These are phyloP conservation scores for Cucumis sativus DNA, from an alignment of 306 rosid species.

Conservation along the genomic window DNA sequence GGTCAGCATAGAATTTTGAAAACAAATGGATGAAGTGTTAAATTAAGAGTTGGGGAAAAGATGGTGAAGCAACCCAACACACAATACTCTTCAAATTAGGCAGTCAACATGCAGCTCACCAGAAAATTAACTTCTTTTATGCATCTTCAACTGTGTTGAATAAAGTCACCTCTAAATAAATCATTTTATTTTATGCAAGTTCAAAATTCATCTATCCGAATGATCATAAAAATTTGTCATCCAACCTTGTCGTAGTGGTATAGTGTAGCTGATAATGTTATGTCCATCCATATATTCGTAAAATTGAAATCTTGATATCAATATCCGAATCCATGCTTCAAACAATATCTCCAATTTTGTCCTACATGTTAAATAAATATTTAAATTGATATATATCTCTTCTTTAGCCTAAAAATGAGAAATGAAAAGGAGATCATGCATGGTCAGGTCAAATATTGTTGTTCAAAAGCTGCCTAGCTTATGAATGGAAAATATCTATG, in stretches of 20 bases:
- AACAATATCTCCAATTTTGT: neutral
- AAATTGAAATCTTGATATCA: too few relatives aligned
- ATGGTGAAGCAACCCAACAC: constrained; percentile 63
- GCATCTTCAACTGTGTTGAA: neutral
- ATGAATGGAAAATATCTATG: constrained; percentile 15
- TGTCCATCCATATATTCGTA: too few relatives aligned
- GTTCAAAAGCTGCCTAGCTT: constrained; percentile 10
- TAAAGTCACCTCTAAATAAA: too few relatives aligned
- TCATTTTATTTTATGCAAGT: neutral
- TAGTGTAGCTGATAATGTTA: neutral
- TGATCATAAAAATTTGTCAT: too few relatives aligned
- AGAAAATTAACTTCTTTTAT: constrained; percentile 17
- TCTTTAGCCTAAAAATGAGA: constrained; percentile 16
- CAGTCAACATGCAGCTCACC: constrained; percentile 76
- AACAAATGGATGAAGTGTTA: neutral
- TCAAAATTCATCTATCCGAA: neutral
- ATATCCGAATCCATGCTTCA: neutral
- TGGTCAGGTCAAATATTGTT: constrained; percentile 17
- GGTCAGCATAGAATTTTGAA: neutral
- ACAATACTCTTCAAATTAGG: constrained; percentile 6
- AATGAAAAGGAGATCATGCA: constrained; percentile 8
- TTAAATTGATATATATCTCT: neutral
- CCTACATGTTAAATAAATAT: too few relatives aligned
- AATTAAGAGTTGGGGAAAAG: constrained; percentile 17
- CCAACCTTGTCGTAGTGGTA: too few relatives aligned